Conservation (phyloP, 805 yeast species). For the Ogataea ramenticola region DNA sequence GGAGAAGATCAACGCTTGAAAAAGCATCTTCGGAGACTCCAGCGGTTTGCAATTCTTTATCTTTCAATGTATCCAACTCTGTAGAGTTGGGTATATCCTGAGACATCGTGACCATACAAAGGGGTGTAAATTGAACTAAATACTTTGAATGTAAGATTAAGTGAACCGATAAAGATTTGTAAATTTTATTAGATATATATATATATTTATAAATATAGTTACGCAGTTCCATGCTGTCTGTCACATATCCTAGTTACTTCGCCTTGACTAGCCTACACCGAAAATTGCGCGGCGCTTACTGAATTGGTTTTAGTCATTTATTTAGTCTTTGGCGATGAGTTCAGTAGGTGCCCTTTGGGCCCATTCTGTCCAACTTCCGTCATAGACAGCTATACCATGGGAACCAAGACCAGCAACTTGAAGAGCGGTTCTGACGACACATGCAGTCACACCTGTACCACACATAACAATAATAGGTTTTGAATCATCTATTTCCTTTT, state of each 20-base stretch:
- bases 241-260: too few species aligned
- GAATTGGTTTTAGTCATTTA: too few species aligned
- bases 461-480: slow-evolving; percentile 83
- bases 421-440: slow-evolving; percentile 72
- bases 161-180: too few species aligned
- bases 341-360: slow-evolving; percentile 62
- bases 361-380: slow-evolving; percentile 91
- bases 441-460: slow-evolving; percentile 96
- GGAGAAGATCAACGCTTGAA: not conserved
- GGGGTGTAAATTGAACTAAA: too few species aligned
- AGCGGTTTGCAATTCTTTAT: not conserved
- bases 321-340: slow-evolving; percentile 38
- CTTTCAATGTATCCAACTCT: not conserved
- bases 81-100: not conserved
- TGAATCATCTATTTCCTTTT: slow-evolving; percentile 29
- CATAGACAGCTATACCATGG: slow-evolving; percentile 53
- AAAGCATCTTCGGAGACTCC: not conserved
- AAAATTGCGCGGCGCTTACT: too few species aligned
- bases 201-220: too few species aligned
- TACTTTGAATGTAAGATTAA: too few species aligned
- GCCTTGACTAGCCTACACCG: not conserved
- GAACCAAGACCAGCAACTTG: slow-evolving; percentile 42
- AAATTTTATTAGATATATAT: not conserved
- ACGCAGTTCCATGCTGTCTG: too few species aligned
- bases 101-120: not conserved